Base-by-base conservation (phyloP, 257 asterid genomes). In the Prunella vulgaris region DNA sequence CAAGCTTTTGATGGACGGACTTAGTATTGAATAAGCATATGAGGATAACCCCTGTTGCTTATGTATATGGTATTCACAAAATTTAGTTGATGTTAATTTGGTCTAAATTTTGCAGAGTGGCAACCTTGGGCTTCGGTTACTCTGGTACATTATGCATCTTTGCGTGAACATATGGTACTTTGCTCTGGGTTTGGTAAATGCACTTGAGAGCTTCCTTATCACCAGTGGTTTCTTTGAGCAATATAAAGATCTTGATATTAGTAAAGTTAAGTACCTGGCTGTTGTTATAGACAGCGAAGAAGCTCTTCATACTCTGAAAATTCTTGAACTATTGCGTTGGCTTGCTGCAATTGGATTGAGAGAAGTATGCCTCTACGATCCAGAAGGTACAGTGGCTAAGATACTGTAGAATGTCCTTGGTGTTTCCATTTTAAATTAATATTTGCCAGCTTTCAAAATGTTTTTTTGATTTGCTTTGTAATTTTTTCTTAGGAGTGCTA, bases 201-300 rank as follows among this genome's bases (percentile, higher is more conserved):
- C 84, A 44, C 21, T 89, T 10, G 97, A 94, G 84, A 89, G 88
- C 82, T 76, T 79, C 74, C 86, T 89, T n/a, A 89, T 94, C 68
- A 83, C 97, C 44, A 67, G 81, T 60, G 89, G 95, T 37, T 67
- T 81, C 35, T 63, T 83, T 53, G 77, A 79, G 85, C 83, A 73
- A 60, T 91, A 87, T 74, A 74, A 65, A 72, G 25, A 74, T 56
- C 74, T 94, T 72, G 84, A 91, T 71, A 75, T 84, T 77, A 76
- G 85, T 78, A 94, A 85, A 77, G 93, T 91, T 42, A 74, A 74
- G 72, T 92, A 84, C 81, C 87, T 94, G 72, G 98, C 97, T 14
- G 75, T 94, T 80, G 98, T 85, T 79, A 82, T 94, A 54, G 99
- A 91, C 76, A 87, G 98, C 44, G 90, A 83, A 75, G 98, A 94